Evolutionary conservation across 2,329 filamentous ascomycete genomes (phyloP).

Genomic region (Cryphonectria naterciae): DNA sequence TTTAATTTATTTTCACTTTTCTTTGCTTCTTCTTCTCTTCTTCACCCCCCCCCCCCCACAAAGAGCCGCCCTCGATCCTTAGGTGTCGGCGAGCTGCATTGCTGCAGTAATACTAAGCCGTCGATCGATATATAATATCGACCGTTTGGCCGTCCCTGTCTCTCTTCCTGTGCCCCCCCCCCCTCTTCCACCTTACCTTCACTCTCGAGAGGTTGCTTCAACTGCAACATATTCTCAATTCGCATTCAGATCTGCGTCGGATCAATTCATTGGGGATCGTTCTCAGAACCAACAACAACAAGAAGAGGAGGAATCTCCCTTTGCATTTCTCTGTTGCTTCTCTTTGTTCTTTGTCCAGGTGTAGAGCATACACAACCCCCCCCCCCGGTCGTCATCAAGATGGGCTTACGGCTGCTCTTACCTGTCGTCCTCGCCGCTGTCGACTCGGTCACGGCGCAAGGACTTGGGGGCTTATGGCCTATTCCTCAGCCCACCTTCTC

Average conservation of each 20-base stretch:
- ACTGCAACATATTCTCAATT: background rate
- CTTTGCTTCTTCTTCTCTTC: background rate
- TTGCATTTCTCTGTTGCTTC: background rate
- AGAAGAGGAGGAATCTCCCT: background rate
- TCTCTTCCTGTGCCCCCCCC: too few species aligned
- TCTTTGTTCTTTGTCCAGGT: background rate
- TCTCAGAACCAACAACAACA: too few species aligned
- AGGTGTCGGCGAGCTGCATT: background rate
- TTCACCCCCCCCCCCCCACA: background rate
- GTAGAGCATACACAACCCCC: background rate
- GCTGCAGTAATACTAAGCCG: background rate
- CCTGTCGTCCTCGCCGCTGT: slow-evolving; percentile 46
- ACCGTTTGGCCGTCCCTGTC: background rate
- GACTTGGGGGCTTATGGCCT: slow-evolving; percentile 53
- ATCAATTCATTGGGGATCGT: too few species aligned
- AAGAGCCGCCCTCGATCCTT: background rate
- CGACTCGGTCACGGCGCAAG: slow-evolving; percentile 47
- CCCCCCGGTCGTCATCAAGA: slow-evolving; percentile 17
- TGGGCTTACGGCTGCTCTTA: slow-evolving; percentile 37
- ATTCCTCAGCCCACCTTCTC: slow-evolving; percentile 52
- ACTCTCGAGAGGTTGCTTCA: background rate
- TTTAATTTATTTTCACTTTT: background rate
- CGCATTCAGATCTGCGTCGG: background rate
- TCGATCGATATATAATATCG: background rate
- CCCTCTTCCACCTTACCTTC: background rate